Base-by-base conservation (phyloP, 768 basidiomycete genomes). In the Guyanaporus albipodus region DNA sequence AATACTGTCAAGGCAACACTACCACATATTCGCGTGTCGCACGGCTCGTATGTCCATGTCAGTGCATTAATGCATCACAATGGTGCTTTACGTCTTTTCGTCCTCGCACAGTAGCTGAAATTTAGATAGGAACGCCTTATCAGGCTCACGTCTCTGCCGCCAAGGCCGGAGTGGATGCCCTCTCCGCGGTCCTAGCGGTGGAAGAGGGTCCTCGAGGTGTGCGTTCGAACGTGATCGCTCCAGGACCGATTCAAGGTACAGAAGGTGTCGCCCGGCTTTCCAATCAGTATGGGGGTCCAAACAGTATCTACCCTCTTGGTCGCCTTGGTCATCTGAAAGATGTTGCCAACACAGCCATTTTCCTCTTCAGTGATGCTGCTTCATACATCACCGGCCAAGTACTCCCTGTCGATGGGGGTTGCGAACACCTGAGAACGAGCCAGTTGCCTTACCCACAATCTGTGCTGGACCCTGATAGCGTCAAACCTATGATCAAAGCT, bases 201-300 rank as follows among this genome's bases (percentile, higher is more conserved):
- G 94, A 98, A 69, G 93, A 95, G 69, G 95, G 94, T 1, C 95
- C 94, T 4, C 78, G 82, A 56, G 95, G 95, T n/a, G 82, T 98
- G 17, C 83, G 94, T 37, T 89, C 90, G 15, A 96, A 91, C 57
- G 81, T 88, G 38, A 82, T 92, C 55, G 77, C 89, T 4, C 90
- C 91, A 5, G 87, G 93, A 4, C 83, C 88, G 6, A 94, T 95
- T 47, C 77, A 57, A 60, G 80, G 74, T 9, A 96, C 95, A 2
- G 91, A 87, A 63, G 86, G 85, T 44, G 70, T 76, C 66, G 71
- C 76, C 50, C 80, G 85, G n/a, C 75, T 89, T 26, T 57, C 66
- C 11, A 56, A 41, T 6, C 48, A 56, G 22, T 48, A 34, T 9
- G 23, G 5, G 4, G 35, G 15, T 12, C 17, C 3, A 9, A 4